phyloP scores from a whole-genome alignment of 306 rosid genomes.

The Urtica urens region DNA sequence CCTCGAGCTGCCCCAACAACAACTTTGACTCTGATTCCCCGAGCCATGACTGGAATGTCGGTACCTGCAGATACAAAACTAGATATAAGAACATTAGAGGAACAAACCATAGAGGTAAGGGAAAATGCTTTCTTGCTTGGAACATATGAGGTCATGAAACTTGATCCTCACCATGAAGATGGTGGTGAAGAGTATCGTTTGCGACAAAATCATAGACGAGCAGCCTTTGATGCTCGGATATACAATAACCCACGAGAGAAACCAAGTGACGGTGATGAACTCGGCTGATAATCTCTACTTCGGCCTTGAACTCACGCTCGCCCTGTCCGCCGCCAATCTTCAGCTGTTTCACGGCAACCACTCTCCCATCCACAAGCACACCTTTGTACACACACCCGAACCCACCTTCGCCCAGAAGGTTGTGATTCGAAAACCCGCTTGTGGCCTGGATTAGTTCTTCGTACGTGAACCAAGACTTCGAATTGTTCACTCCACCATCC shows the following conservation, averaged over 20 bases:
- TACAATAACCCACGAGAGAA: slow-evolving; percentile 90
- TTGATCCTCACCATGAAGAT: slow-evolving; percentile 75
- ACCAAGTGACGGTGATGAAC: slow-evolving; percentile 97
- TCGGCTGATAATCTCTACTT: slow-evolving; percentile 89
- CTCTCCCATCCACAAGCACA: slow-evolving; percentile 65
- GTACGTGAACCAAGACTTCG: slow-evolving; percentile 62
- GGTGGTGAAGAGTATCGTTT: slow-evolving; percentile 75
- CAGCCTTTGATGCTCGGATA: slow-evolving; percentile 75
- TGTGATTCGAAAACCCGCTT: slow-evolving; percentile 48
- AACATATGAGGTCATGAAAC: neutral
- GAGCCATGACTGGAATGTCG: slow-evolving; percentile 48
- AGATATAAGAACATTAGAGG: slow-evolving; percentile 10
- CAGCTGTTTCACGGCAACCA: slow-evolving; percentile 86
- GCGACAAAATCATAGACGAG: slow-evolving; percentile 84
- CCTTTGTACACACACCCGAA: slow-evolving; percentile 99
- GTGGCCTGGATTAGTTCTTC: slow-evolving; percentile 85
- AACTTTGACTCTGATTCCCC: slow-evolving; percentile 78
- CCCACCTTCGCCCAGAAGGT: slow-evolving; percentile 94
- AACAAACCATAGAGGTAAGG: too few relatives aligned
- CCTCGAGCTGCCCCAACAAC: slow-evolving; percentile 98
- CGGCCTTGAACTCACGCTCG: slow-evolving; percentile 95
- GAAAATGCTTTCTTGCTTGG: neutral
- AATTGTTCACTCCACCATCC: slow-evolving; percentile 60
- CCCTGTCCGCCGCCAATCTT: slow-evolving; percentile 93
- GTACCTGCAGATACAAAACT: slow-evolving; percentile 31